These are phyloP conservation scores for Centaurea solstitialis DNA, from an alignment of 129 eudicot genomes.

Conservation along the genomic window DNA sequence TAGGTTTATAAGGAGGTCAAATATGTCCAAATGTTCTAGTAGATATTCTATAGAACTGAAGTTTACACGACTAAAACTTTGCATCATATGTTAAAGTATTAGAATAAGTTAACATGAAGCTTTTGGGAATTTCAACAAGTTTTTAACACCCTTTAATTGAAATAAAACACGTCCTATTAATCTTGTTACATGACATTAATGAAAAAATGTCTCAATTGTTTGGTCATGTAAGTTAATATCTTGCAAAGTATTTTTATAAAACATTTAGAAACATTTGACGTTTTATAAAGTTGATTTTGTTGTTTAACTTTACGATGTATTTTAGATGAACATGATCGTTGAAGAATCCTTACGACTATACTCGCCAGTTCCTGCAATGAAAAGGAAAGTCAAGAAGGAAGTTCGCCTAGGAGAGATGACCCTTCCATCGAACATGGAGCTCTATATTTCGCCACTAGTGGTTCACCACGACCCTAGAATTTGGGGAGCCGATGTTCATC, in stretches of 20 bases:
- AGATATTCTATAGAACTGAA: neutral
- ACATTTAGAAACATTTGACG: neutral
- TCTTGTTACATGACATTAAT: too few species aligned
- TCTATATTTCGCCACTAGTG: conserved; percentile 60
- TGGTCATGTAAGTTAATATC: neutral
- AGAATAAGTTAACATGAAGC: neutral
- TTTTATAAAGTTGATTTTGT: neutral
- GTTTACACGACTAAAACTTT: neutral
- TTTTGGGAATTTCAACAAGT: too few species aligned
- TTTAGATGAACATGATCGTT: conserved; percentile 71
- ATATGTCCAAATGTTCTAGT: neutral
- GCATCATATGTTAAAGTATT: neutral
- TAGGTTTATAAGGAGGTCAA: neutral
- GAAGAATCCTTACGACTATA: conserved; percentile 76
- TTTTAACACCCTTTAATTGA: too few species aligned
- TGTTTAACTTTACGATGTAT: neutral
- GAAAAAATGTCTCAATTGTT: neutral
- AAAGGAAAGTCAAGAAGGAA: conserved; percentile 42
- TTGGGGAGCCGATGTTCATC: conserved; percentile 78
- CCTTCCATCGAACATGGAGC: conserved; percentile 50
- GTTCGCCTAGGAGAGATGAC: conserved; percentile 49
- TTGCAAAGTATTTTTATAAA: neutral
- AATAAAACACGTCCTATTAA: too few species aligned
- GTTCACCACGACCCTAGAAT: conserved; percentile 68
- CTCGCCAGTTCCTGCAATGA: conserved; percentile 63